Percentiles rank a stretch among this genome's conserved stretches.
Conservation (phyloP, 2,329 filamentous ascomycete species). For the Alternaria brassicae region DNA sequence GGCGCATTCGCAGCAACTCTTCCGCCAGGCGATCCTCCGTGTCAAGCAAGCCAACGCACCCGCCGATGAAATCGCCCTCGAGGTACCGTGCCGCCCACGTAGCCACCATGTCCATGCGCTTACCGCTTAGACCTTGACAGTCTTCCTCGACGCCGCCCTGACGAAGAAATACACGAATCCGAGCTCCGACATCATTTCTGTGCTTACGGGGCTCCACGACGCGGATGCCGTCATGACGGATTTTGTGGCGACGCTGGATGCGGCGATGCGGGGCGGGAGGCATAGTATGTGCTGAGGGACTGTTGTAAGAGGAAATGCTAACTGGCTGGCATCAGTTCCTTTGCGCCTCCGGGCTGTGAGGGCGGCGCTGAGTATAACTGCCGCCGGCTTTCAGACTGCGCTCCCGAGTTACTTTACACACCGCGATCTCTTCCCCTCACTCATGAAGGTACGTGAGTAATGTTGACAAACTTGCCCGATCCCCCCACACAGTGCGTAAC, state of each 20-base stretch:
- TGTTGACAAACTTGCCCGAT: neutral
- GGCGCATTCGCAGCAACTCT: conserved; percentile 77
- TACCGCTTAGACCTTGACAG: conserved; percentile 77
- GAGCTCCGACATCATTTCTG: conserved; percentile 90
- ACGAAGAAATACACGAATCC: conserved; percentile 93
- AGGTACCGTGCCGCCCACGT: conserved; percentile 66
- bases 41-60: conserved; percentile 68
- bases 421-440: conserved; percentile 87
- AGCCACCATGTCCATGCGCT: conserved; percentile 45
- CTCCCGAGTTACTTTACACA: conserved; percentile 95
- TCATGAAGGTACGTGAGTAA: conserved; percentile 77
- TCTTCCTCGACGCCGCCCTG: conserved; percentile 82
- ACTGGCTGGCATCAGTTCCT: conserved; percentile 62
- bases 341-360: conserved; percentile 81
- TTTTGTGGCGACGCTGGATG: conserved; percentile 82
- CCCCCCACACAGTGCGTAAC: too few species aligned
- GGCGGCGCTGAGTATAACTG: conserved; percentile 81
- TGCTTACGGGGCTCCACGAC: conserved; percentile 87
- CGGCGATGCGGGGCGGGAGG: conserved; percentile 78
- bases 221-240: conserved; percentile 88
- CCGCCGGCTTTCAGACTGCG: conserved; percentile 95
- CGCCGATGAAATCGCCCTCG: conserved; percentile 79
- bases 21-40: conserved; percentile 73
- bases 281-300: conserved; percentile 62
- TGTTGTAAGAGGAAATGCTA: conserved; percentile 8